Evolutionary conservation across 1,139 yeast species (phyloP), one percentile per base, ranked within the genome.

Genomic region (Yamadazyma friedrichii): DNA sequence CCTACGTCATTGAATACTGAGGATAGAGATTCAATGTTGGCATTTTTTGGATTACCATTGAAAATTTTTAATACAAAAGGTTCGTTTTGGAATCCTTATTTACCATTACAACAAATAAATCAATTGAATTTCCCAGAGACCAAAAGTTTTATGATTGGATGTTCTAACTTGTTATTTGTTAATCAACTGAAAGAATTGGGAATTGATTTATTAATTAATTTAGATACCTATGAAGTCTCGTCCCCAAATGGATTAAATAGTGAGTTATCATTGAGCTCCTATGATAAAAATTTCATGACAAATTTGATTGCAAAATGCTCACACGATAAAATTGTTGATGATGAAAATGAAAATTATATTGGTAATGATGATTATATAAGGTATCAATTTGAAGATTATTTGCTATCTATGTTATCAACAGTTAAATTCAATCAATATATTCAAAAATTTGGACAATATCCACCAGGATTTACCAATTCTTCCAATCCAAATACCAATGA

Each of bases 291-390:
- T 50, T 93, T 95, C 73, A 83, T 88, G 41, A 78, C 78, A 35
- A 55, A 54, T 24, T 52, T 72, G 12, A 40, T 51, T 3, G 38
- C 39, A 15, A 50, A 46, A 29, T 50, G 54, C 40, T 36, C 50
- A 15, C 25, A 35, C 10, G 53, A 50, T 4, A 33, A 42, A 2
- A 16, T 32, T 6, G 24, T 30, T 10, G 16, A 17, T 6, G 33
- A 10, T 16, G 62, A 59, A 12, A 64, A 62, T 25, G 55, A 55
- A 17, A 48, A 43, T 32, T 73, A 55, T 45, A 47, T 65, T 11
- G 98, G 98, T 1, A 87, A 89, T 52, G 97, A 93, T 53, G 98
- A 93, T 60, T 87, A 84, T 53, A 84, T 93, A 29, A 70, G 98
- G 42, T 77, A 82, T 62, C 88, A 83, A 52, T 91, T 91, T 62